Conservation (phyloP, 176 grass and related monocot genomes). For the Eragrostis nindensis region DNA sequence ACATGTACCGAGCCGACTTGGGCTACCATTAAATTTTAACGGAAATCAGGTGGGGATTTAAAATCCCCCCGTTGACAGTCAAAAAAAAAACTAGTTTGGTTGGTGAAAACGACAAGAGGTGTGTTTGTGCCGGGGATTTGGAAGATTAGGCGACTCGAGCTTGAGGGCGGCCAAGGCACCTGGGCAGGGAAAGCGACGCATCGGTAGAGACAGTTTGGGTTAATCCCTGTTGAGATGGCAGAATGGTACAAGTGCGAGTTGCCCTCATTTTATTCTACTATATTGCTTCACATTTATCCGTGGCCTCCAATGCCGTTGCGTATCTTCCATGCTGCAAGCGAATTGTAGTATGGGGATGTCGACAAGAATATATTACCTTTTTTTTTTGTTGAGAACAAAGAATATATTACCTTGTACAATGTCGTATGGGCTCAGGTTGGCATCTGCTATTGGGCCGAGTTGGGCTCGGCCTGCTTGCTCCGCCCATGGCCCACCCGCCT, state of each 20-base stretch:
- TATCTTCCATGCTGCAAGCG: background rate
- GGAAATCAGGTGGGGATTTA: too few relatives aligned
- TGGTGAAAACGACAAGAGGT: slow-evolving; percentile 21
- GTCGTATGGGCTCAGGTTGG: background rate
- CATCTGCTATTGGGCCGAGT: background rate
- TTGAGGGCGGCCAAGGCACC: background rate
- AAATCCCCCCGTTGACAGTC: too few relatives aligned
- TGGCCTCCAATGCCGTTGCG: background rate
- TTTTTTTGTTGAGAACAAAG: too few relatives aligned
- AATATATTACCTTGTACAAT: background rate
- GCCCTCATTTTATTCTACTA: background rate
- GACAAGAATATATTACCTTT: slow-evolving; percentile 5
- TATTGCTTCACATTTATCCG: background rate
- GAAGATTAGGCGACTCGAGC: background rate
- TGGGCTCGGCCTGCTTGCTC: background rate
- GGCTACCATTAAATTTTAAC: too few relatives aligned
- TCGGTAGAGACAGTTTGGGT: background rate
- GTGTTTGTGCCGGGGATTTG: background rate
- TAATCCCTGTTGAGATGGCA: background rate
- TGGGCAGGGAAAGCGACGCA: slow-evolving; percentile 11
- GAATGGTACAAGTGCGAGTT: background rate
- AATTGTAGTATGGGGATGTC: background rate
- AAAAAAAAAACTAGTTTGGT: background rate
- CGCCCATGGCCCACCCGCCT: background rate
- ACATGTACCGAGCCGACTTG: too few relatives aligned